Percentiles rank a stretch among this genome's conserved stretches.
Conservation (phyloP, 768 basidiomycete genomes). For the Suillus plorans region DNA sequence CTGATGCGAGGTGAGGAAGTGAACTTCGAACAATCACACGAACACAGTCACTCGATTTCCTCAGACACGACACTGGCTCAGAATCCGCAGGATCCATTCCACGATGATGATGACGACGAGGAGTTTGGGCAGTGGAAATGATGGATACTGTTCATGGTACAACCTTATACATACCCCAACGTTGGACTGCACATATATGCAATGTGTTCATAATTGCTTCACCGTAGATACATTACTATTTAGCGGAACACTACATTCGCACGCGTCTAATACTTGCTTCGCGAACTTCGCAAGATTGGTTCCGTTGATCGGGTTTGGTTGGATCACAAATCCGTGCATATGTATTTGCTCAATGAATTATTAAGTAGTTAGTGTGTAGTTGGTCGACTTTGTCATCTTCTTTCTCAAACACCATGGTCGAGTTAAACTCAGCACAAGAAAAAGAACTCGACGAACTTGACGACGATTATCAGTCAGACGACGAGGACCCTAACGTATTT, state of each 20-base stretch:
- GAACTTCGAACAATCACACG: slow-evolving; percentile 32
- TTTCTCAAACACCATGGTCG: slow-evolving; percentile 15
- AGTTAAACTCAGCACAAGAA: slow-evolving; percentile 23
- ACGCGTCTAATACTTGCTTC: not conserved
- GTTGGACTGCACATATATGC: not conserved
- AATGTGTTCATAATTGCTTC: not conserved
- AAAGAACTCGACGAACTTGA: slow-evolving; percentile 51
- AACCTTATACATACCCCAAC: not conserved
- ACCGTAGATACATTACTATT: not conserved
- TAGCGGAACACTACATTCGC: not conserved
- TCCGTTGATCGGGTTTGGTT: not conserved
- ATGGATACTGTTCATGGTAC: slow-evolving; percentile 11
- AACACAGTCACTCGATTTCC: slow-evolving; percentile 33
- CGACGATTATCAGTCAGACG: slow-evolving; percentile 40
- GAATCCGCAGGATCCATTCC: slow-evolving; percentile 14
- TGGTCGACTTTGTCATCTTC: not conserved
- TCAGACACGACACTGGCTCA: slow-evolving; percentile 36
- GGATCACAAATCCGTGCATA: not conserved
- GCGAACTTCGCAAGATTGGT: not conserved
- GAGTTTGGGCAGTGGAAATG: slow-evolving; percentile 36
- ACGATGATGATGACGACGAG: slow-evolving; percentile 21
- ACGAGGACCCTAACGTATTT: slow-evolving; percentile 43
- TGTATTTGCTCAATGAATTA: not conserved
- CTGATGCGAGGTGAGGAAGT: slow-evolving; percentile 39
- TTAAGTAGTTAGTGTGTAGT: no score